These are phyloP conservation scores for Russula brevipes DNA, from an alignment of 768 basidiomycete genomes.

Conservation along the genomic window DNA sequence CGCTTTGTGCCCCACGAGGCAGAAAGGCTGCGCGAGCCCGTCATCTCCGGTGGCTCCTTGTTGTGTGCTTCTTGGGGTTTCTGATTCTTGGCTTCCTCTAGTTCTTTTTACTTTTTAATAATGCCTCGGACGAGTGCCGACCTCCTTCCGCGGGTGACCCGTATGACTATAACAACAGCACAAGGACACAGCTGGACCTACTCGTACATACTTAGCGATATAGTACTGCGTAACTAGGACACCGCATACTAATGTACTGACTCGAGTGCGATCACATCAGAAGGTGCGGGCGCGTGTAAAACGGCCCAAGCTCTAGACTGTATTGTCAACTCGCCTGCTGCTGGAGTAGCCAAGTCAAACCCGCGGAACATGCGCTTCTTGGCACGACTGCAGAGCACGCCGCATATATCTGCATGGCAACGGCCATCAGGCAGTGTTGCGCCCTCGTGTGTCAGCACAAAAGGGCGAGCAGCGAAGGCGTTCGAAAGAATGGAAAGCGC, in stretches of 20 bases:
- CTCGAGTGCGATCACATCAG: no score
- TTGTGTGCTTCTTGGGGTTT: neutral
- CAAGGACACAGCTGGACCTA: neutral
- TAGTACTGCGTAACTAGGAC: no score
- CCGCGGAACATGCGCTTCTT: neutral
- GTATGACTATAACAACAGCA: neutral
- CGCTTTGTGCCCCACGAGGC: conserved; percentile 5
- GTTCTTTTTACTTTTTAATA: neutral
- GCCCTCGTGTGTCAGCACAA: conserved; percentile 2
- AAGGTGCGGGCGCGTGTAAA: neutral
- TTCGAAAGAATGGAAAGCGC: neutral
- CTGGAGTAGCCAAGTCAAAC: neutral
- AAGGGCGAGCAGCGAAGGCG: neutral
- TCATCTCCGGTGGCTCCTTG: neutral
- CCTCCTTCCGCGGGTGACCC: neutral
- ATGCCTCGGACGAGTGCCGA: neutral
- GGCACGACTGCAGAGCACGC: neutral
- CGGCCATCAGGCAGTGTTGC: neutral
- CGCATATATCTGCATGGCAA: conserved; percentile 6
- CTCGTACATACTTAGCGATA: no score
- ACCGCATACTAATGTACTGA: no score
- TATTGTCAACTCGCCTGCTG: neutral
- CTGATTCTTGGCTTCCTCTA: neutral
- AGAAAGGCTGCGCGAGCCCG: neutral
- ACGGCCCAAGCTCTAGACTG: neutral